These are phyloP conservation scores for Beauveria caledonica DNA, from an alignment of 2,329 filamentous ascomycete species.

Conservation along the genomic window DNA sequence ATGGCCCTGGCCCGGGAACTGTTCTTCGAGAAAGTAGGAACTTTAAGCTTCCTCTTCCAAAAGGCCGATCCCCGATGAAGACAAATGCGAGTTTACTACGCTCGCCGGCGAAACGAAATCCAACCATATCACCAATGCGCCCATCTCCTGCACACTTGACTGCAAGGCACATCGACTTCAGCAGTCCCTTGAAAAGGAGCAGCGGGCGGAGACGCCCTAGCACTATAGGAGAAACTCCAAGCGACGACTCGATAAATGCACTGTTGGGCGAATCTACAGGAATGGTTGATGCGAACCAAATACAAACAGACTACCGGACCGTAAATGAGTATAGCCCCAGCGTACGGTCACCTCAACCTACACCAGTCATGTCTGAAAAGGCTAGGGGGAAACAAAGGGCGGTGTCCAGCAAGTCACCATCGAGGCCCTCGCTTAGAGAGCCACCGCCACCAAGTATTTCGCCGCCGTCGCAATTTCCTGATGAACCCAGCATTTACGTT, in stretches of 20 bases:
- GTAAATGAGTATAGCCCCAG: conserved; percentile 3
- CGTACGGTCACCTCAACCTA: neutral
- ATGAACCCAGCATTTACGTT: neutral
- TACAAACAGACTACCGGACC: conserved; percentile 16
- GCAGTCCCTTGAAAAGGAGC: conserved; percentile 21
- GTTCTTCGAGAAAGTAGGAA: conserved; percentile 43
- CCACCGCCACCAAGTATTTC: neutral
- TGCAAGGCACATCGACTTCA: conserved; percentile 49
- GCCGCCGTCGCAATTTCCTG: neutral
- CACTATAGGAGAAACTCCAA: conserved; percentile 19
- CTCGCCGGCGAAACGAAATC: conserved; percentile 51
- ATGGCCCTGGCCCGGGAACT: conserved; percentile 45
- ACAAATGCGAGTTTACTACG: conserved; percentile 42
- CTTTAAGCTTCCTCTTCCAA: conserved; percentile 25
- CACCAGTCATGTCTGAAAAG: conserved; percentile 12
- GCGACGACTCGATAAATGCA: conserved; percentile 18
- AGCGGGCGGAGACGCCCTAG: conserved; percentile 10
- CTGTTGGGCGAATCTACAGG: conserved; percentile 27
- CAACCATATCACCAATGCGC: conserved; percentile 43
- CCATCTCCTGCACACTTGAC: conserved; percentile 29
- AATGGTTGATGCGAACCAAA: conserved; percentile 29
- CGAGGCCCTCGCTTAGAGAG: neutral
- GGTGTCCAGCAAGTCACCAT: neutral
- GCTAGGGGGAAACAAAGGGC: conserved; percentile 14
- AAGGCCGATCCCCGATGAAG: conserved; percentile 53